Conservation (phyloP, 208 protist species). For the Leishmania lainsoni region DNA sequence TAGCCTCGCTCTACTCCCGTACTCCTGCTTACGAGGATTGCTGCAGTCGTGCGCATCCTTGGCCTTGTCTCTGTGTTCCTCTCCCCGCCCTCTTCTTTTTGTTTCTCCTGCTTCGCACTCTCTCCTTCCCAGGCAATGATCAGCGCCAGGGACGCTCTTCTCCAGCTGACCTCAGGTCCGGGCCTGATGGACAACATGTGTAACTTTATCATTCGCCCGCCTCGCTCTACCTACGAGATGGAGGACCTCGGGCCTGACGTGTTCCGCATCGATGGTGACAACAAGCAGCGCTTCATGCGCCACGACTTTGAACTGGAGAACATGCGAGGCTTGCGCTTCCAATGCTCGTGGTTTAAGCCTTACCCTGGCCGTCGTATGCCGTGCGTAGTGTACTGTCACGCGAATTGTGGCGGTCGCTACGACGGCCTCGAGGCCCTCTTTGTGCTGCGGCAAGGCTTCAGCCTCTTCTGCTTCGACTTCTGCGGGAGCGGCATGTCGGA, state of each 20-base stretch:
- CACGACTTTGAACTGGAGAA: constrained; percentile 82
- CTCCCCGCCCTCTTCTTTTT: not conserved
- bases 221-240: constrained; percentile 57
- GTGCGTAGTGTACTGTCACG: constrained; percentile 93
- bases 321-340: constrained; percentile 76
- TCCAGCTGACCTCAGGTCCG: constrained; percentile 40
- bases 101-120: not conserved
- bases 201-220: constrained; percentile 89
- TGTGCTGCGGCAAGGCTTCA: constrained; percentile 86
- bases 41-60: not conserved
- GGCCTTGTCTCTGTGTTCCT: constrained; percentile 10
- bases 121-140: constrained; percentile 26
- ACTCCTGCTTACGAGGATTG: not conserved
- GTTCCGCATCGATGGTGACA: constrained; percentile 61
- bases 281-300: constrained; percentile 47
- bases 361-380: constrained; percentile 40
- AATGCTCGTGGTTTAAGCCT: constrained; percentile 87
- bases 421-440: constrained; percentile 82
- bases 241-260: constrained; percentile 61
- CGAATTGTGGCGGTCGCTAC: constrained; percentile 85
- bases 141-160: constrained; percentile 41
- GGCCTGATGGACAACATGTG: constrained; percentile 75
- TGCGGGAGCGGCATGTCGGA: constrained; percentile 92
- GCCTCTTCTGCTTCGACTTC: constrained; percentile 93
- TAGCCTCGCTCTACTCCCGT: not conserved